Percentiles rank a stretch among this genome's conserved stretches.
Conservation (phyloP, 257 asterid genomes). For the Leonotis leonurus region DNA sequence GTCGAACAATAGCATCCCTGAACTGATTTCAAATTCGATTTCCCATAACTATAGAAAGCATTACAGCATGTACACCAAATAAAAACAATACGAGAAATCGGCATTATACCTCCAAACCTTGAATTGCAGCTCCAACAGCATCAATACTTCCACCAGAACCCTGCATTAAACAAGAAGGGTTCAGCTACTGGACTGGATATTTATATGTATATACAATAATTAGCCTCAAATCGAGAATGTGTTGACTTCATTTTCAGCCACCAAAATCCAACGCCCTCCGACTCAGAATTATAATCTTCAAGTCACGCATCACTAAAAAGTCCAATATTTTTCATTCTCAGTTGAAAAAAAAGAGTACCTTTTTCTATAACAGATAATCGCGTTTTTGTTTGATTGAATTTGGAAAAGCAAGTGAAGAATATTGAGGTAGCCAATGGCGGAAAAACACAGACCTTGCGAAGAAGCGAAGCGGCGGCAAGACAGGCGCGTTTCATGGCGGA, state of each 20-base stretch:
- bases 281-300: background rate
- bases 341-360: background rate
- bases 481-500: slow-evolving; percentile 77
- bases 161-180: slow-evolving; percentile 29
- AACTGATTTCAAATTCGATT: background rate
- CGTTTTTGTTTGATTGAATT: background rate
- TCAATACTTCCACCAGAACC: slow-evolving; percentile 66
- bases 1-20: background rate
- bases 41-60: background rate
- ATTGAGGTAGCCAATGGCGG: background rate
- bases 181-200: background rate
- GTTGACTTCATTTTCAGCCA: background rate
- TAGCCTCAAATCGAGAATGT: background rate
- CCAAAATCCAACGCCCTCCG: no score
- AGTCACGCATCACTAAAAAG: background rate
- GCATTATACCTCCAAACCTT: slow-evolving; percentile 67
- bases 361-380: background rate
- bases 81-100: background rate
- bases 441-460: slow-evolving; percentile 41
- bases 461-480: slow-evolving; percentile 68
- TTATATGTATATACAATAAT: no score
- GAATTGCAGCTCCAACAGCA: slow-evolving; percentile 82
- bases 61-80: background rate
- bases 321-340: background rate
- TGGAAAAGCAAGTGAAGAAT: background rate